Percentiles rank a stretch among this genome's conserved stretches.
Conservation (phyloP, 2,329 filamentous ascomycete species). For the Fusarium decemcellulare region DNA sequence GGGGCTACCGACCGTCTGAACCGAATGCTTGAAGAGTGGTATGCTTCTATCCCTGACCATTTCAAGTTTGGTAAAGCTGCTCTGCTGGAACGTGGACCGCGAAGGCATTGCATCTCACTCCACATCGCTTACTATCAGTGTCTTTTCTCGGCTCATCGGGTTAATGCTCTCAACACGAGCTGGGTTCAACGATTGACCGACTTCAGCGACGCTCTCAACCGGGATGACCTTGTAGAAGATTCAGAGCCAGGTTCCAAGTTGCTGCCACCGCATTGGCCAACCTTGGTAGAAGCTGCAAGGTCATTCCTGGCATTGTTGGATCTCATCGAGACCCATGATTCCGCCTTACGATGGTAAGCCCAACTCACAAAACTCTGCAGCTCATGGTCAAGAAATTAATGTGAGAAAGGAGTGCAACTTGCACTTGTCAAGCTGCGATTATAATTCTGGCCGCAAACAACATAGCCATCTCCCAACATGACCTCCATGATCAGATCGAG, state of each 20-base stretch:
- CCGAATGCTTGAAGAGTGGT: conserved; percentile 17
- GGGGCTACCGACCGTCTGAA: neutral
- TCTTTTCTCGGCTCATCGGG: conserved; percentile 4
- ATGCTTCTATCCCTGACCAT: neutral
- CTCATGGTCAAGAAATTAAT: neutral
- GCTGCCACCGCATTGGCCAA: conserved; percentile 7
- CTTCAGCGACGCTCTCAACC: neutral
- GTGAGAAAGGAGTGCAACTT: conserved; percentile 1
- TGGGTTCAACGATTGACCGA: conserved; percentile 10
- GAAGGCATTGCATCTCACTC: conserved; percentile 3
- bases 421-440: conserved; percentile 4
- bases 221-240: neutral
- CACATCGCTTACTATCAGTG: conserved; percentile 16
- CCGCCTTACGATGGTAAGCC: conserved; percentile 12
- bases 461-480: conserved; percentile 3
- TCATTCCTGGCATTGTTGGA: conserved; percentile 1
- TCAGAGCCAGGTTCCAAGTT: neutral
- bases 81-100: neutral
- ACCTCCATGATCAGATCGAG: neutral
- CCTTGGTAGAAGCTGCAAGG: conserved; percentile 11
- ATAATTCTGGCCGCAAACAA: conserved; percentile 6
- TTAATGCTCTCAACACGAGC: neutral
- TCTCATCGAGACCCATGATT: neutral
- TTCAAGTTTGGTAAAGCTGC: conserved; percentile 1
- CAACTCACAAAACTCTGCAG: neutral